Evolutionary conservation across 2,329 filamentous ascomycete species (phyloP), one percentile per base, ranked within the genome.

Genomic region (Penicillium sp.): DNA sequence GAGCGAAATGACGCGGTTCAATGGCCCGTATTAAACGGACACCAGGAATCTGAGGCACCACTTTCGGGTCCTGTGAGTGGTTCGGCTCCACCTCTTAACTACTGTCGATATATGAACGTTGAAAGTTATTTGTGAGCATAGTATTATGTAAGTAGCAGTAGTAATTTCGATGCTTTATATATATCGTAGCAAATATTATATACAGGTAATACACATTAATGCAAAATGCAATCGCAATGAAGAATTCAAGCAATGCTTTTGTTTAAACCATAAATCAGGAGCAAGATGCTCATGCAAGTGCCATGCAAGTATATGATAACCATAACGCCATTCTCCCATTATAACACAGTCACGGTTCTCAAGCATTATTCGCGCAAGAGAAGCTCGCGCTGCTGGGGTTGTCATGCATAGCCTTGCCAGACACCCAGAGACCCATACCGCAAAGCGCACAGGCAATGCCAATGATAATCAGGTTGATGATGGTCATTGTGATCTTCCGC

Each of bases 381-480:
- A 73, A 73, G 54, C 69, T 73, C 7, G 61, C 61, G 29, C 62
- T 65, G 53, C 66, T 67, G 27, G 69, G 63, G 42, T 71, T 65
- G 42, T 73, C 70, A 27, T 73, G 70, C 22, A 73, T 64, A n/a
- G 69, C 66, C 46, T 72, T 73, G 3, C 71, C 70, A 9, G 71
- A 73, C 22, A 72, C 69, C 53, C 67, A 73, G 11, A 73, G 68
- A 22, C 71, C 71, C n/a, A 73, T 65, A 52, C 69, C 69, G 43
- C 71, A 72, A 27, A 72, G 52, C 48, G 53, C 56, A 6, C 55
- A 61, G 10, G 65, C 70, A 21, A 70, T 56, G 0, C 35, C 63
- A 29, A 73, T 45, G 11, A 61, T 60, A 3, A 64, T 2, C 13
- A 72, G 3, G 42, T 73, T 73, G 14, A 71, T 19, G 1, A 63